These are phyloP conservation scores for Psilocybe azurescens DNA, from an alignment of 768 basidiomycete species.

Conservation along the genomic window DNA sequence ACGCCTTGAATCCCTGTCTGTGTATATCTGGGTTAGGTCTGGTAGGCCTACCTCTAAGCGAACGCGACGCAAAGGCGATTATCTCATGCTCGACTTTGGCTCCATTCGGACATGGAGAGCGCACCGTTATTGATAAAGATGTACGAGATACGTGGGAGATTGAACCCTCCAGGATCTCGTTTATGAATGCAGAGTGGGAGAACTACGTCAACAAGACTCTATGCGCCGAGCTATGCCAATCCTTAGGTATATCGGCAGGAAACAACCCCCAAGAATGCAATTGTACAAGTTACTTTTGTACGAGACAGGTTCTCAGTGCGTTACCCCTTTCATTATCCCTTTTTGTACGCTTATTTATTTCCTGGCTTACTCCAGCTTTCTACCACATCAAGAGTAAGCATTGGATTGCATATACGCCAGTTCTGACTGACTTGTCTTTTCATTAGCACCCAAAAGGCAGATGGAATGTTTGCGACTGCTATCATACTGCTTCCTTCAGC, in stretches of 20 bases:
- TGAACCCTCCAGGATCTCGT: constrained; percentile 41
- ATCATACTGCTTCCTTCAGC: constrained; percentile 51
- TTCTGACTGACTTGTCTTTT: constrained; percentile 24
- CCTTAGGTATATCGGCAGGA: constrained; percentile 39
- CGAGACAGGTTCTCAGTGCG: constrained; percentile 54
- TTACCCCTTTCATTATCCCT: constrained; percentile 8
- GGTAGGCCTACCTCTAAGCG: constrained; percentile 48
- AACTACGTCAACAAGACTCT: constrained; percentile 35
- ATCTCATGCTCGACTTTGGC: constrained; percentile 41
- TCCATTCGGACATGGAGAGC: constrained; percentile 49
- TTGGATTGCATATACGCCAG: background rate
- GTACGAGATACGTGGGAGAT: constrained; percentile 60
- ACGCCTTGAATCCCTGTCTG: constrained; percentile 48
- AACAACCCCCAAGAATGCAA: constrained; percentile 38
- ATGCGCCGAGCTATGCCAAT: constrained; percentile 34
- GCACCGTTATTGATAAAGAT: constrained; percentile 45
- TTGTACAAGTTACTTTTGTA: constrained; percentile 54
- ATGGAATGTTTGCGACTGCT: constrained; percentile 58
- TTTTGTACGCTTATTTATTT: too few species aligned
- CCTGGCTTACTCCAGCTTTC: constrained; percentile 26
- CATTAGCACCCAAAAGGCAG: constrained; percentile 47
- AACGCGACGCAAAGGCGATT: constrained; percentile 43
- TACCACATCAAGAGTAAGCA: constrained; percentile 50
- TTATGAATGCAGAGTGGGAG: constrained; percentile 47
- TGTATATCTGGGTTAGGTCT: constrained; percentile 42